These are phyloP conservation scores for Dictyophora rubrovolvata DNA, from an alignment of 768 basidiomycete species.

Conservation along the genomic window DNA sequence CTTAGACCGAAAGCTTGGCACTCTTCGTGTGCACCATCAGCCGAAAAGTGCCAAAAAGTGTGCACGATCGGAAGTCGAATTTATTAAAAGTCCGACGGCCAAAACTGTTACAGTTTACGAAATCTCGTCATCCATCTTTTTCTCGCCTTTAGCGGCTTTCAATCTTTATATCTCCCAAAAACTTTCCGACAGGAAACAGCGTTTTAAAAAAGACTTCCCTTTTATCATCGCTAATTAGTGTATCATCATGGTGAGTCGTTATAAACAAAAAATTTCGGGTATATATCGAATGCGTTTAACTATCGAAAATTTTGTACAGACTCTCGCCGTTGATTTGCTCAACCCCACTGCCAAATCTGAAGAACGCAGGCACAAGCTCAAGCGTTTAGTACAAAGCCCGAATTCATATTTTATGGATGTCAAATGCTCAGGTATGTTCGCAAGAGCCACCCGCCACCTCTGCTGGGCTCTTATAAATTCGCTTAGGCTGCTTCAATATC, in stretches of 20 bases:
- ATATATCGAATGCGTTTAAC: too few species aligned
- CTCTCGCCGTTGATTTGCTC: slow-evolving; percentile 96
- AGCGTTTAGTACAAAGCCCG: slow-evolving; percentile 96
- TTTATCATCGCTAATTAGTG: too few species aligned
- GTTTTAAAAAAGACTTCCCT: not conserved
- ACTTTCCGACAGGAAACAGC: not conserved
- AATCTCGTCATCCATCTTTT: not conserved
- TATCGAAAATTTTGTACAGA: slow-evolving; percentile 30
- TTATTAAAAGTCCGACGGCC: slow-evolving; percentile 1
- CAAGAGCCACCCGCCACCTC: too few species aligned
- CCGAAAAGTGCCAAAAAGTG: not conserved
- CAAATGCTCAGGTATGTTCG: slow-evolving; percentile 82
- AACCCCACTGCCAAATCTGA: slow-evolving; percentile 86
- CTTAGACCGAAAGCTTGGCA: too few species aligned
- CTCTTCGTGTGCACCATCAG: too few species aligned
- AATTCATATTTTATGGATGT: slow-evolving; percentile 99
- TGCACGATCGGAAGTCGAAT: not conserved
- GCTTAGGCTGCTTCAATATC: slow-evolving; percentile 80
- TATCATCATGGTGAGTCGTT: not conserved
- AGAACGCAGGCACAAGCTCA: slow-evolving; percentile 93
- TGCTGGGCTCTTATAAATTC: too few species aligned
- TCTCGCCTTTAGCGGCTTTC: not conserved
- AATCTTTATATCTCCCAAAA: not conserved
- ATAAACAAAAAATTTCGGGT: not conserved
- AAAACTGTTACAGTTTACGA: slow-evolving; percentile 3